Evolutionary conservation across 2,329 filamentous ascomycete species (phyloP), one percentile per base, ranked within the genome.

Genomic region (Paraphoma sp.): DNA sequence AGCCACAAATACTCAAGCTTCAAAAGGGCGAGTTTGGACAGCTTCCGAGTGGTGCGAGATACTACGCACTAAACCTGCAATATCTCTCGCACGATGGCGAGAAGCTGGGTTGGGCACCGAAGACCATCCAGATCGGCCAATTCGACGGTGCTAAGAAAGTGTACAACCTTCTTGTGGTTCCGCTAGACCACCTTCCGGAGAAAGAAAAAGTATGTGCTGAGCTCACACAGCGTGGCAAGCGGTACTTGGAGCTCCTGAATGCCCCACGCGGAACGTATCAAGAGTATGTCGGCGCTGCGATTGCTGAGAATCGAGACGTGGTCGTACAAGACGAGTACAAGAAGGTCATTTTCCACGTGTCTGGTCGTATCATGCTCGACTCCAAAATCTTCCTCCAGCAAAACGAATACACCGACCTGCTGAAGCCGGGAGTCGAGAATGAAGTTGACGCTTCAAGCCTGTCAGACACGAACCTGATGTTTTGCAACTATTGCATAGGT

Each of bases 401-500:
- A 40, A 63, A 60, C 50, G 40, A 48, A 12, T 53, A 55, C 48
- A 55, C 54, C 6, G 58, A 61, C 28, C 49, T 61, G 8, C 50
- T 59, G 38, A 53, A 51, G 36, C 57, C 57, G 5, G 23, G 28
- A 2, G 45, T 56, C 1, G 57, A 56, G 11, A 38, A 29, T 23
- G 53, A 53, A 54, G 4, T 59, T 6, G 43, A 45, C 8, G 40
- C 78, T 12, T 73, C 83, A 9, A 68, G 81, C 0, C 74, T 84
- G 1, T 70, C 82, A 1, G 81, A 82, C 58, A 80, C 83, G 54
- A 80, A 78, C 16, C 77, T 81, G 12, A 49, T 67, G 1, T 67
- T 60, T 45, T 57, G 65, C 18, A 61, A 65, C 46, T 57, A 50
- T 29, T 54, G 16, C 31, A 23, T 54, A 11, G 53, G 53, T 16